phyloP scores from a whole-genome alignment of 2,329 filamentous ascomycete genomes.

The Aspergillus japonicus region DNA sequence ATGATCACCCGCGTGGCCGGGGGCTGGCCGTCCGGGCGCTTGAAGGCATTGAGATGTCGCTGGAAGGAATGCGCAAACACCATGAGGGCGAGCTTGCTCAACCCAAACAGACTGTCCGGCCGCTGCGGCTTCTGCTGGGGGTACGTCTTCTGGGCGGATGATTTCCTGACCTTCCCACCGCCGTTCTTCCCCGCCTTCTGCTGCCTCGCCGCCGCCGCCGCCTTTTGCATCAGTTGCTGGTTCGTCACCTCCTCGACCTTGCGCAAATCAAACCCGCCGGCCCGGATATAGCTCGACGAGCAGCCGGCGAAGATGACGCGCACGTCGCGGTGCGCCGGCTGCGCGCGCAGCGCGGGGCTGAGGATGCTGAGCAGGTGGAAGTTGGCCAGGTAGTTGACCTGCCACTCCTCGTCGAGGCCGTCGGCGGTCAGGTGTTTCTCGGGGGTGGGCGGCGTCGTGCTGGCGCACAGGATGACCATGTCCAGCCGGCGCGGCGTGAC shows the following conservation, averaged over 20 bases:
- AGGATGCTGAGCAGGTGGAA: conserved; percentile 92
- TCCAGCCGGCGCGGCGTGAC: conserved; percentile 83
- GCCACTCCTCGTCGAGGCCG: conserved; percentile 86
- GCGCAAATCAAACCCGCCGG: conserved; percentile 57
- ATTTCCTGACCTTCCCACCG: background rate
- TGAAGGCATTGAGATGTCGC: conserved; percentile 82
- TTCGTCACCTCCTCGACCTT: conserved; percentile 12
- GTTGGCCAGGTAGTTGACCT: conserved; percentile 91
- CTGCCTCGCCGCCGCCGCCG: background rate
- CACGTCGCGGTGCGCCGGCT: conserved; percentile 92
- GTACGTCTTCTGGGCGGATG: conserved; percentile 30
- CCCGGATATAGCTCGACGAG: conserved; percentile 74
- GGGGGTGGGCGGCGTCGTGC: conserved; percentile 60
- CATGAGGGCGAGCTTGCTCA: conserved; percentile 75
- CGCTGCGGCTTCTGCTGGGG: background rate
- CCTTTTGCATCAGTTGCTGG: background rate
- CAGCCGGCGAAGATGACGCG: conserved; percentile 84
- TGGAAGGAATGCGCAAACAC: conserved; percentile 88
- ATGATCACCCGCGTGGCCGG: conserved; percentile 81
- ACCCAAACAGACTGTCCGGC: conserved; percentile 55
- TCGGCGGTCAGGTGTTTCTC: conserved; percentile 65
- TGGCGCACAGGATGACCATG: conserved; percentile 85
- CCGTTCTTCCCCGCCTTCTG: background rate
- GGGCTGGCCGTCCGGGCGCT: conserved; percentile 77
- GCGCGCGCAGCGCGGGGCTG: conserved; percentile 82